Base-by-base conservation (phyloP, 169 alveolate species). In the Besnoitia besnoiti region DNA sequence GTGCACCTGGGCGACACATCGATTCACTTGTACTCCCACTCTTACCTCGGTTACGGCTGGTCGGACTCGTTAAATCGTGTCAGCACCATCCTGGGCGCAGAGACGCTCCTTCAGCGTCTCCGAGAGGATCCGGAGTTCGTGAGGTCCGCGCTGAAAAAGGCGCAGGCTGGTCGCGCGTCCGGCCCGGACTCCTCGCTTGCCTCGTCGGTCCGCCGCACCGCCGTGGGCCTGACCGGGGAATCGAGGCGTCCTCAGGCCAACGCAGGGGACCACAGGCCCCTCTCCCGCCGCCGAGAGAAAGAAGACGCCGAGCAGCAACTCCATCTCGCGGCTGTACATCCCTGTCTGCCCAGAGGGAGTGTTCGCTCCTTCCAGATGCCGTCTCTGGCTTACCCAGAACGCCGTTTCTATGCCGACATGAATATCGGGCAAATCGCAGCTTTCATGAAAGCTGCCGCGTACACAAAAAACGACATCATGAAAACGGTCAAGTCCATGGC, bases 41-140 rank as follows among this genome's bases (percentile, higher is more conserved):
- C 94, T 10, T 91, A 61, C 88, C 87, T 91, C 12, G 91, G 91
- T 27, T 91, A 91, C 59, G 94, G 94, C 30, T 91, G 91, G 91
- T 89, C 44, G 0, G 94, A 91, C 51, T 73, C 94, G 12, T 80
- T 91, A 59, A 61, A 19, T 4, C 37, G 85, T 14, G 50, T 46
- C 73, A 76, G 39, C 76, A 35, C 79, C 30, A 39, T 35, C 16
- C 49, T 55, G 24, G 80, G 67, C 1, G 90, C 73, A 10, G 79
- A 79, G 73, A 75, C 59, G 24, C 75, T 76, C 12, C 12, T 50
- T 35, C 50, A 47, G 7, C 51, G 46, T 5, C 37, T 46, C 24
- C 40, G 27, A 12, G 89, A 30, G 5, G 73, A 46, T 33, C 89
- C 89, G 37, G 19, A 4, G 42, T 42, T 80, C 10, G 27, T 77